Evolutionary conservation across 192 early-diverging fungal species (phyloP).

Genomic region (Martensiomyces pterosporus): DNA sequence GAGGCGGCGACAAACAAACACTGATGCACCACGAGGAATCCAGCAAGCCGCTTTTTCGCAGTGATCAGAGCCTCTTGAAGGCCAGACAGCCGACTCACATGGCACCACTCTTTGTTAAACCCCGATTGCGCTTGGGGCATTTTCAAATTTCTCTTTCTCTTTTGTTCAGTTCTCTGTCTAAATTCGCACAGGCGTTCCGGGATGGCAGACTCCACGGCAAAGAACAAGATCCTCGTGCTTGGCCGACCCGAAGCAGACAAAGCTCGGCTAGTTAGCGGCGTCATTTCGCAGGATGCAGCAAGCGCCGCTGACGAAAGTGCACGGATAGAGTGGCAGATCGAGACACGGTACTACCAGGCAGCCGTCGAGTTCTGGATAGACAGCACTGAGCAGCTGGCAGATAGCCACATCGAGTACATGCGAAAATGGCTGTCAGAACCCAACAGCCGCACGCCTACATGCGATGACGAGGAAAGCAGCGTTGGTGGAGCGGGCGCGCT

Average conservation of each 20-base stretch:
- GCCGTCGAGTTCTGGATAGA: constrained; percentile 43
- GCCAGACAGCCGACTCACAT: no score
- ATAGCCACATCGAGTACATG: constrained; percentile 17
- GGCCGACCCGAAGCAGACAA: constrained; percentile 24
- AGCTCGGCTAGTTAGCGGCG: constrained; percentile 9
- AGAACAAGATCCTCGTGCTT: constrained; percentile 44
- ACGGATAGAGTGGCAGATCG: constrained; percentile 27
- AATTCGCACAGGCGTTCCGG: no score
- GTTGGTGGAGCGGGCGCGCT: background rate
- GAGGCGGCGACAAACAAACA: no score
- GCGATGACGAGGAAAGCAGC: background rate
- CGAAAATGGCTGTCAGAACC: constrained; percentile 25
- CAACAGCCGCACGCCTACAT: background rate
- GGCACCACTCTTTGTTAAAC: no score
- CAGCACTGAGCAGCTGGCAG: constrained; percentile 27
- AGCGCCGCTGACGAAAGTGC: background rate
- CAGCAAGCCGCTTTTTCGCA: no score
- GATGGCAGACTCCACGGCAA: constrained; percentile 6
- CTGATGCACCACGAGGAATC: no score
- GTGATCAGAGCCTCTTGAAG: no score
- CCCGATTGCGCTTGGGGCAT: no score
- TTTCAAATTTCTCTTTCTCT: no score
- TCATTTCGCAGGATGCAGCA: constrained; percentile 6
- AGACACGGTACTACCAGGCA: constrained; percentile 36
- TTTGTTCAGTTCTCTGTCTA: no score